Evolutionary conservation across 768 basidiomycete genomes (phyloP).

Genomic region (Xerocomellus amylosporus): DNA sequence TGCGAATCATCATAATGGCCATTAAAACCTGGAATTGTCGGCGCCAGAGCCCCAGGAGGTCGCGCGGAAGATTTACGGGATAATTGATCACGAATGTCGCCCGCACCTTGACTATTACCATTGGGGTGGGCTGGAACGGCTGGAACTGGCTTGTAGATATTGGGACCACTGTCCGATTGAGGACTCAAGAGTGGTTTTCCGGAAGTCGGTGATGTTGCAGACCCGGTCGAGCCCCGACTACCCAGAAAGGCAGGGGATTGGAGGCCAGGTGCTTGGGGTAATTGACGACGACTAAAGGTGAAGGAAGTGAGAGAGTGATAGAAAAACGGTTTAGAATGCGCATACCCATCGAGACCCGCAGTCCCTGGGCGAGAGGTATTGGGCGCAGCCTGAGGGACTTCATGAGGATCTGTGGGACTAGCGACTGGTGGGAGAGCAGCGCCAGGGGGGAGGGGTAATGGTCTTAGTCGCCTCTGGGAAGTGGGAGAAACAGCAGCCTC

Average conservation of each 20-base stretch:
- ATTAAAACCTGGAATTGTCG: conserved; percentile 25
- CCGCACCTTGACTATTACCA: conserved; percentile 5
- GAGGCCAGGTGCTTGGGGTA: conserved; percentile 25
- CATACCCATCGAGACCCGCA: conserved; percentile 26
- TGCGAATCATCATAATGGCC: conserved; percentile 24
- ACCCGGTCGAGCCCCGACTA: conserved; percentile 23
- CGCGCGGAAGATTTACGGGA: conserved; percentile 23
- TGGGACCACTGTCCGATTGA: conserved; percentile 20
- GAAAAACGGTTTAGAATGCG: not conserved
- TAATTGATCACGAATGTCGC: conserved; percentile 23
- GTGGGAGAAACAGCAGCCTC: conserved; percentile 30
- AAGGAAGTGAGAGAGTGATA: not conserved
- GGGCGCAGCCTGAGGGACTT: conserved; percentile 8
- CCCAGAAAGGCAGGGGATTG: conserved; percentile 13
- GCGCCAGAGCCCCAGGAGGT: conserved; percentile 30
- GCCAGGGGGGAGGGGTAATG: conserved; percentile 30
- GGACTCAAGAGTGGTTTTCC: conserved; percentile 12
- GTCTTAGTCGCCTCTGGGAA: conserved; percentile 28
- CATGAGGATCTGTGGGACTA: conserved; percentile 17
- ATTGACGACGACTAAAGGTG: conserved; percentile 27
- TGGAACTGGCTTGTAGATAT: conserved; percentile 33
- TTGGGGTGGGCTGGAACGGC: conserved; percentile 22
- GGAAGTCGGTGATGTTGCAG: conserved; percentile 18
- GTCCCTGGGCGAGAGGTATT: conserved; percentile 27
- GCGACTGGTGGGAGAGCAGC: conserved; percentile 9